These are phyloP conservation scores for button mushroom (Agaricus bisporus) DNA, from an alignment of 768 basidiomycete species.

Conservation along the genomic window DNA sequence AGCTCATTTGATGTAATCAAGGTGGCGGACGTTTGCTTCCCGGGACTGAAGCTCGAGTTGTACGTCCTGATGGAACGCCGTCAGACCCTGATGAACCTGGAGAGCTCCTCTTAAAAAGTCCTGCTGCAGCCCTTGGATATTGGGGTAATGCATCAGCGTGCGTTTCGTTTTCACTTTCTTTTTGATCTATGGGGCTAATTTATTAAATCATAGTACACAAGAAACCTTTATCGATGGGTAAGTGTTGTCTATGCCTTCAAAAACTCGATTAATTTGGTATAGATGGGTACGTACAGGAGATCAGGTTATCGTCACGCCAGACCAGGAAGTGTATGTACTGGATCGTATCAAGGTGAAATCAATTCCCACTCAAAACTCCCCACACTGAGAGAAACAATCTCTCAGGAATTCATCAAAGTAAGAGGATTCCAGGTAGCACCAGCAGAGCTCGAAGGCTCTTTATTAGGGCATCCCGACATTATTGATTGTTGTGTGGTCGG, in stretches of 20 bases:
- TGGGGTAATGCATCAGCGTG: slow-evolving; percentile 47
- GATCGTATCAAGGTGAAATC: slow-evolving; percentile 53
- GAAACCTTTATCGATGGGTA: slow-evolving; percentile 59
- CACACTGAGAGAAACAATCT: neutral
- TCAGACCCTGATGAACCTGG: slow-evolving; percentile 39
- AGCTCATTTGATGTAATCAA: slow-evolving; percentile 6
- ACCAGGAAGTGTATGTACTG: slow-evolving; percentile 47
- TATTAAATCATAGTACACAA: slow-evolving; percentile 38
- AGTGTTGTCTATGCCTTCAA: slow-evolving; percentile 12
- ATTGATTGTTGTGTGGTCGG: slow-evolving; percentile 60
- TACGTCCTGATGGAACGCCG: slow-evolving; percentile 39
- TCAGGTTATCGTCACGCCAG: slow-evolving; percentile 42
- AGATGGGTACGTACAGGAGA: slow-evolving; percentile 66
- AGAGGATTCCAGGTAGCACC: slow-evolving; percentile 51
- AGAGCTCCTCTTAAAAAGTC: slow-evolving; percentile 41
- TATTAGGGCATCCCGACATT: slow-evolving; percentile 45
- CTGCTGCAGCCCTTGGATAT: slow-evolving; percentile 37
- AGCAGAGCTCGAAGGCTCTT: slow-evolving; percentile 52
- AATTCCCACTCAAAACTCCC: neutral
- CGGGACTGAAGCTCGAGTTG: slow-evolving; percentile 36
- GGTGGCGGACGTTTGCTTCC: slow-evolving; percentile 38
- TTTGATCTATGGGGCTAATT: slow-evolving; percentile 1
- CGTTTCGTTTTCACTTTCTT: slow-evolving; percentile 20
- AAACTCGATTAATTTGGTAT: neutral
- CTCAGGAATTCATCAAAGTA: slow-evolving; percentile 61